phyloP scores from a whole-genome alignment of 306 rosid genomes.

The Cucurbita pepo region DNA sequence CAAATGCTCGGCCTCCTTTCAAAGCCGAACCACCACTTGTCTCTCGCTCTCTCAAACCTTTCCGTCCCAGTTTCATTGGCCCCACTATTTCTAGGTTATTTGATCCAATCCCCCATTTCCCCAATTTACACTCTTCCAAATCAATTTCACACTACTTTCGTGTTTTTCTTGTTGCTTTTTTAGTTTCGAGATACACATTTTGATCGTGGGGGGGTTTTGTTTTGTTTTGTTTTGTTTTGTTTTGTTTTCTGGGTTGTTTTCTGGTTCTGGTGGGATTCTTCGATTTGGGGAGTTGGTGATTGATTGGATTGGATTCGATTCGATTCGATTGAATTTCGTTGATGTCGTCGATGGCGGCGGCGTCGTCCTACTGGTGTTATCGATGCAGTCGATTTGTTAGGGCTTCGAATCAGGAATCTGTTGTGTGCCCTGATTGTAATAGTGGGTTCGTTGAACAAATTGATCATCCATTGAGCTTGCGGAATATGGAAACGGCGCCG shows the following conservation, averaged over 20 bases:
- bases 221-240: not conserved
- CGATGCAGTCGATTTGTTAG: slow-evolving; percentile 54
- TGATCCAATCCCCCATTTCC: slow-evolving; percentile 4
- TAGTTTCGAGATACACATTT: not conserved
- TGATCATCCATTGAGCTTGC: slow-evolving; percentile 17
- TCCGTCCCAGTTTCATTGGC: not conserved
- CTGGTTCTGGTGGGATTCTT: not conserved
- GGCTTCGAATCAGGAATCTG: slow-evolving; percentile 16
- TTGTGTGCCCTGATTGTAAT: slow-evolving; percentile 49
- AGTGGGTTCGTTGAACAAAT: slow-evolving; percentile 53
- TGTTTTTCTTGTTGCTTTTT: not conserved
- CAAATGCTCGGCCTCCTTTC: not conserved
- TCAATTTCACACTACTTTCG: not conserved
- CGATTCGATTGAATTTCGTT: slow-evolving; percentile 7
- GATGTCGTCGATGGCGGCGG: slow-evolving; percentile 31
- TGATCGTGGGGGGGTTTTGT: not conserved
- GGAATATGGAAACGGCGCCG: slow-evolving; percentile 18
- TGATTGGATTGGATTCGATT: not conserved
- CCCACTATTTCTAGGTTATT: slow-evolving; percentile 3
- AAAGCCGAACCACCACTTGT: not conserved
- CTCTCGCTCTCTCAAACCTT: not conserved
- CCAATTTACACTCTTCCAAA: not conserved
- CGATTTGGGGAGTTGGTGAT: not conserved
- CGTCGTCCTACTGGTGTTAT: slow-evolving; percentile 61
- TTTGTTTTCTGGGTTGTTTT: not conserved